Conservation (phyloP, 257 asterid species). For the Thymus quinquecostatus region DNA sequence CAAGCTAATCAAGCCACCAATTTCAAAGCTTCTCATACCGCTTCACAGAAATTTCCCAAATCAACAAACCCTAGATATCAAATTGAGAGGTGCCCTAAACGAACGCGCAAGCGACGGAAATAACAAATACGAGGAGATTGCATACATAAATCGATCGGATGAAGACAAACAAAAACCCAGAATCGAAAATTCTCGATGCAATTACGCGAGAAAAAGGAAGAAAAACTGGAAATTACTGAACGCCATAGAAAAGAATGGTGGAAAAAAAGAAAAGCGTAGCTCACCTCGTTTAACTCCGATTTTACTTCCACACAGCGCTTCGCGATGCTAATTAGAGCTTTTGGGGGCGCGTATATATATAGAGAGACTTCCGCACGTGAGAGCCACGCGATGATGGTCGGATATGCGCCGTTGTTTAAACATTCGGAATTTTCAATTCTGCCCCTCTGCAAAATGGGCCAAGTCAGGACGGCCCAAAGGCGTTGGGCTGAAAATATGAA, state of each 20-base stretch:
- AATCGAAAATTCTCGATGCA: not conserved
- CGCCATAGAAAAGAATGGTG: not conserved
- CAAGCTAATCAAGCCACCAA: not conserved
- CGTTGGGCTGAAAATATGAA: too few relatives aligned
- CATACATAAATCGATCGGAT: not conserved
- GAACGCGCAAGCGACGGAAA: not conserved
- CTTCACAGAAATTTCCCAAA: not conserved
- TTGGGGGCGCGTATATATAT: not conserved
- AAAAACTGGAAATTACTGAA: not conserved
- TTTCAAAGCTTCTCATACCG: not conserved
- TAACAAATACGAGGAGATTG: not conserved
- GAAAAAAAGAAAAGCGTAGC: not conserved
- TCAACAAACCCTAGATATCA: conserved; percentile 9
- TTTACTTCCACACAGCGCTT: not conserved
- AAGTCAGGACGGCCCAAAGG: too few relatives aligned
- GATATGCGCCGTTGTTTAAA: too few relatives aligned
- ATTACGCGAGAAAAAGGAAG: not conserved
- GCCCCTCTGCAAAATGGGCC: not conserved
- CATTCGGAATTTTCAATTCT: not conserved
- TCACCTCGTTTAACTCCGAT: conserved; percentile 16
- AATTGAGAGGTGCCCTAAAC: conserved; percentile 11
- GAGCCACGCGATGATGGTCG: not conserved
- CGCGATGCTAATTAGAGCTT: not conserved
- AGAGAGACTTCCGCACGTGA: not conserved
- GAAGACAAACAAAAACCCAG: not conserved